phyloP scores from a whole-genome alignment of 2,329 filamentous ascomycete genomes.

The Aureobasidium namibiae region DNA sequence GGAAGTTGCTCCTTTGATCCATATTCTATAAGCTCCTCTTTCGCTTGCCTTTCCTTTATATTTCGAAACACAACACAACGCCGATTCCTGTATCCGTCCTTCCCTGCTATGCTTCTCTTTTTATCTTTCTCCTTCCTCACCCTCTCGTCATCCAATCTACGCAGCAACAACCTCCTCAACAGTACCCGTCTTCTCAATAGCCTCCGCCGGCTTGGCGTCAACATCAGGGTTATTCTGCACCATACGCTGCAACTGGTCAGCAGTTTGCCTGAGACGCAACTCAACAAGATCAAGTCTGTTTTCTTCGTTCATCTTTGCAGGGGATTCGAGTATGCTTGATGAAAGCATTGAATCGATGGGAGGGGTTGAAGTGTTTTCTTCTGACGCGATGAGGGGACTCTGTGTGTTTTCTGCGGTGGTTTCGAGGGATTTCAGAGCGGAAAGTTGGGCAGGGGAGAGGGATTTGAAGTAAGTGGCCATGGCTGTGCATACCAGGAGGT shows the following conservation, averaged over 20 bases:
- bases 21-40: background rate
- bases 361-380: conserved; percentile 6
- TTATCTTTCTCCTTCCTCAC: background rate
- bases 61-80: background rate
- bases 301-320: no score
- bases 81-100: background rate
- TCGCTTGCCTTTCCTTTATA: background rate
- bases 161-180: conserved; percentile 15
- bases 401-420: background rate
- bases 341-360: conserved; percentile 7
- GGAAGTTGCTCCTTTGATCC: background rate
- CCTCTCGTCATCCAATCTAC: background rate
- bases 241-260: conserved; percentile 31
- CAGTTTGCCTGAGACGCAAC: background rate
- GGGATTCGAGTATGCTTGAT: conserved; percentile 3
- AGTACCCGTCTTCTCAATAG: conserved; percentile 17
- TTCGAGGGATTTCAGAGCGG: background rate
- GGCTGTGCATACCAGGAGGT: conserved; percentile 61
- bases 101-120: background rate
- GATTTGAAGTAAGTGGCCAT: conserved; percentile 18
- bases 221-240: conserved; percentile 34
- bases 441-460: background rate
- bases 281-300: no score
- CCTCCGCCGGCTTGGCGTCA: conserved; percentile 20
- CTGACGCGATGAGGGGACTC: background rate